These are phyloP conservation scores for Xylaria acuta DNA, from an alignment of 495 filamentous ascomycete species.

Conservation along the genomic window DNA sequence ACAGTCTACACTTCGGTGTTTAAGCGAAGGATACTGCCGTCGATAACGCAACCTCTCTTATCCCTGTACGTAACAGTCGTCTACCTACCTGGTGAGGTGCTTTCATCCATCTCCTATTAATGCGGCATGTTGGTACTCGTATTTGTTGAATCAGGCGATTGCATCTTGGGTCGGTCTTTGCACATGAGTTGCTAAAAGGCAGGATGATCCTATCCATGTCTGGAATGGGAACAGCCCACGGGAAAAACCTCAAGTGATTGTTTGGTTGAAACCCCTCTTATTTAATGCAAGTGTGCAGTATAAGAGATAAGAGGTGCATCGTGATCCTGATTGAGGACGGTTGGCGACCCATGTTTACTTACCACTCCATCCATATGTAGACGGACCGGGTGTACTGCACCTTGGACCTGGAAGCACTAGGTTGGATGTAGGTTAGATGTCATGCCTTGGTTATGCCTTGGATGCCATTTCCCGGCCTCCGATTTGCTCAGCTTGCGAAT, in stretches of 20 bases:
- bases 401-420: slow-evolving; percentile 13
- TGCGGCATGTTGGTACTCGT: slow-evolving; percentile 7
- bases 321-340: slow-evolving; percentile 7
- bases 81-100: neutral
- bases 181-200: slow-evolving; percentile 5
- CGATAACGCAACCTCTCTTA: neutral
- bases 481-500: slow-evolving; percentile 24
- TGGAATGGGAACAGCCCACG: slow-evolving; percentile 4
- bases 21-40: neutral
- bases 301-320: slow-evolving; percentile 22
- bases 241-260: neutral
- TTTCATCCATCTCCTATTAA: neutral
- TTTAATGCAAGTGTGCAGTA: slow-evolving; percentile 16
- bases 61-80: neutral
- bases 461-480: slow-evolving; percentile 17
- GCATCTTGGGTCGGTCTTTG: slow-evolving; percentile 9
- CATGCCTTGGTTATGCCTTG: slow-evolving; percentile 23
- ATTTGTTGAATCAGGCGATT: slow-evolving; percentile 5
- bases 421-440: slow-evolving; percentile 21
- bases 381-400: slow-evolving; percentile 17
- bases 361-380: slow-evolving; percentile 14
- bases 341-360: slow-evolving; percentile 3
- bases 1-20: neutral
- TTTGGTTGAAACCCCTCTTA: slow-evolving; percentile 16
- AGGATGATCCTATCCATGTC: slow-evolving; percentile 12